Evolutionary conservation across 139 green algal genomes (phyloP), one percentile per base, ranked within the genome.

Genomic region (Coelastrella sp.): DNA sequence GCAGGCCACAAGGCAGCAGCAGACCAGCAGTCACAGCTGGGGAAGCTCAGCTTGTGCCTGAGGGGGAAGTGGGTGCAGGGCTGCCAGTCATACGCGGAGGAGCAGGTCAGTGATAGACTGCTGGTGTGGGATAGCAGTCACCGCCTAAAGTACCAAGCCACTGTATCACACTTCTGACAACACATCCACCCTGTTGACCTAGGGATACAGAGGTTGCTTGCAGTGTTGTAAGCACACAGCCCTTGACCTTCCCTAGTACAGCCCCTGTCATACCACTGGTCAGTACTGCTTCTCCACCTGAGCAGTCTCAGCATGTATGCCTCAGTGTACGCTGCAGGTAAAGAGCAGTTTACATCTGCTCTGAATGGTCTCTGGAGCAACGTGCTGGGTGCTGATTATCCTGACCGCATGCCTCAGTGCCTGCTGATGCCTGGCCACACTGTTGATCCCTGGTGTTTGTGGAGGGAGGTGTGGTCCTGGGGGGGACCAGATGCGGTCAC

Each of bases 381-480:
- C 7, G 25, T 58, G 82, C 61, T 81, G 49, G 66, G 84, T 20
- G 15, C 73, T 80, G 73, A 19, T 35, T 78, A 78, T 49, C 72
- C 72, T 68, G n/a, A 65, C 9, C 85, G 57, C 70, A 89, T 89
- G 85, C 85, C 72, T 70, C 25, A 74, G 27, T 83, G 72, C 56
- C 8, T 27, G 70, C 56, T 83, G 17, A 83, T 89, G 56, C 68
- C 72, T 59, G 85, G 72, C 6, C 85, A 90, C 72, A 4, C 24
- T 58, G 73, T 90, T 15, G 59, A 78, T 15, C 58, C 85, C 9
- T 90, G 85, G 85, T 27, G 49, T 9, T 58, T 90, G n/a, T 90
- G 85, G 85, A 49, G 85, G 11, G 85, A 90, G 73, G 85, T 90
- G 85, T 84, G 74, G 73, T 58, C 85, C 4, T 90, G 85, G 85